A percentile compares a stretch with the other conserved stretches of the same genome.
phyloP scores from a whole-genome alignment of 352 stramenopile species.

The Pythium pyrilobum region DNA sequence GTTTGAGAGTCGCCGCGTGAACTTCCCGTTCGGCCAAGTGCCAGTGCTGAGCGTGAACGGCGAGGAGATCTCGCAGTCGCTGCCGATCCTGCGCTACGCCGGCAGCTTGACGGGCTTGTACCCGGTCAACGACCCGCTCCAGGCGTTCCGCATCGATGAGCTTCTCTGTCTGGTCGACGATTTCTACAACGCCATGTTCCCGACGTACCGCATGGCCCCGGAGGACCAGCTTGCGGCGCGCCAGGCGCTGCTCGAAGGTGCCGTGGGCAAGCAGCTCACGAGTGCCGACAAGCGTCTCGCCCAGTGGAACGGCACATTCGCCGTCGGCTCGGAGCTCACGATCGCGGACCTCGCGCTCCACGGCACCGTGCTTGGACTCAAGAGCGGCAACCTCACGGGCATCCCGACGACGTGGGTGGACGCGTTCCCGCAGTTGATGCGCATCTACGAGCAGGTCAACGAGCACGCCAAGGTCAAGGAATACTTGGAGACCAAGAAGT shows the following conservation, averaged over 20 bases:
- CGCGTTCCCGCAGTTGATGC: slow-evolving; percentile 19
- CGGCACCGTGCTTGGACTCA: slow-evolving; percentile 17
- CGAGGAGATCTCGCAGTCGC: slow-evolving; percentile 37
- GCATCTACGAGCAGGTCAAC: slow-evolving; percentile 23
- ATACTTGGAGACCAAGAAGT: slow-evolving; percentile 22
- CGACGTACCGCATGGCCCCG: slow-evolving; percentile 14
- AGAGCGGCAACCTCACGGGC: slow-evolving; percentile 19
- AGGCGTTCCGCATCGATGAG: slow-evolving; percentile 23
- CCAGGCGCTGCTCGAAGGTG: slow-evolving; percentile 6
- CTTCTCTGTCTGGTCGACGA: slow-evolving; percentile 20
- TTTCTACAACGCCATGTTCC: slow-evolving; percentile 12
- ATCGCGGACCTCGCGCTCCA: slow-evolving; percentile 31
- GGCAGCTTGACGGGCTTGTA: slow-evolving; percentile 26
- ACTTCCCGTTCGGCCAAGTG: slow-evolving; percentile 31
- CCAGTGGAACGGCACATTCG: slow-evolving; percentile 12
- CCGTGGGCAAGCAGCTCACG: slow-evolving; percentile 2
- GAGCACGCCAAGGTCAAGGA: slow-evolving; percentile 30
- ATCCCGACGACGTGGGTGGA: slow-evolving; percentile 24
- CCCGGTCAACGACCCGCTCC: slow-evolving; percentile 22
- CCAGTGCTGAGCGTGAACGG: slow-evolving; percentile 28
- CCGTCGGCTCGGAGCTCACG: slow-evolving; percentile 15
- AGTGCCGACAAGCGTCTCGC: slow-evolving; percentile 9
- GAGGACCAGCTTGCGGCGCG: slow-evolving; percentile 10
- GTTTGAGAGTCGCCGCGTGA: slow-evolving; percentile 18
- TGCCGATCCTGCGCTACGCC: slow-evolving; percentile 35